Percentiles rank a stretch among this genome's conserved stretches.
Evolutionary conservation across 306 rosid genomes (phyloP).

Genomic region (Cucumis melo): DNA sequence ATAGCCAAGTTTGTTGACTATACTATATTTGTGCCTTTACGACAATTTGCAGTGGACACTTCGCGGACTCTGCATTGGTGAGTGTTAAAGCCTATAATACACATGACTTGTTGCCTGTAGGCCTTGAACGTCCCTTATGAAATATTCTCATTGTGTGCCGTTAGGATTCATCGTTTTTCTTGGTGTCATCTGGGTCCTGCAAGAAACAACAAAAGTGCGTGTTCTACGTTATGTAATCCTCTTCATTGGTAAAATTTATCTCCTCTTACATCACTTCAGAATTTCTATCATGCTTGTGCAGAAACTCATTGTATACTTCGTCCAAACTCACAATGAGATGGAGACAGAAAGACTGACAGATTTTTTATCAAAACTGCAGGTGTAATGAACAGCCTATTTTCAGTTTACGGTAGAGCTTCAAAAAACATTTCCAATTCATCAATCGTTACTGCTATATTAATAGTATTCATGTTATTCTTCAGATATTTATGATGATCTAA

Average conservation of each 20-base stretch:
- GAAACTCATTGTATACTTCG: background rate
- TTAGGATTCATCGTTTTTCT: slow-evolving; percentile 75
- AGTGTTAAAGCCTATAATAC: slow-evolving; percentile 12
- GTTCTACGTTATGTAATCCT: slow-evolving; percentile 76
- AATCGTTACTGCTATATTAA: background rate
- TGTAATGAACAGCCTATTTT: slow-evolving; percentile 95
- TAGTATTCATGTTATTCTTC: background rate
- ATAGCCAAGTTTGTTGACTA: background rate
- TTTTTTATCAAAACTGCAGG: slow-evolving; percentile 42
- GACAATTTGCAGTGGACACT: slow-evolving; percentile 71
- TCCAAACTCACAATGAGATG: slow-evolving; percentile 5
- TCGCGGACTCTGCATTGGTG: slow-evolving; percentile 87
- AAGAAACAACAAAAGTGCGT: slow-evolving; percentile 60
- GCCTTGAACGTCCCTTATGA: background rate
- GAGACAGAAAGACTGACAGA: slow-evolving; percentile 7
- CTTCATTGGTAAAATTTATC: slow-evolving; percentile 49
- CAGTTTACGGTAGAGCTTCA: slow-evolving; percentile 69
- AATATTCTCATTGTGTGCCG: background rate
- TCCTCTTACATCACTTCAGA: slow-evolving; percentile 8
- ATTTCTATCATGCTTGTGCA: background rate
- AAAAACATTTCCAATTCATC: background rate
- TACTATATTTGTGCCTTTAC: background rate
- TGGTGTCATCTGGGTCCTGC: slow-evolving; percentile 70
- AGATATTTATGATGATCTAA: slow-evolving; percentile 90
- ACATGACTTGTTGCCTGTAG: background rate